Evolutionary conservation across 2,329 filamentous ascomycete species (phyloP).

Genomic region (Sclerotinia subarctica): DNA sequence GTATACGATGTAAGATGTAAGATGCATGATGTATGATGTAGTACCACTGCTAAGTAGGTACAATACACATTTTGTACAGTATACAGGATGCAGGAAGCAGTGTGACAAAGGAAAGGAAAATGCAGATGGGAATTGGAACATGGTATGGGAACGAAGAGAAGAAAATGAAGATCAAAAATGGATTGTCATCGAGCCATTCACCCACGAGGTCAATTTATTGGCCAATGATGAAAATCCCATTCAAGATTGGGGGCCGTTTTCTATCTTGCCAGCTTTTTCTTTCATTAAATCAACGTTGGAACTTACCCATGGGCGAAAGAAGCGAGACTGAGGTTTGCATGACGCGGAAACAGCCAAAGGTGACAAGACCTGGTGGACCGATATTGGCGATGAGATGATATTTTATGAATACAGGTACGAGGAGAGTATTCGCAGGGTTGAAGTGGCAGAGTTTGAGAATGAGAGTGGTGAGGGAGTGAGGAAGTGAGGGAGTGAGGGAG

Average conservation of each 20-base stretch:
- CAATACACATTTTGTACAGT: neutral
- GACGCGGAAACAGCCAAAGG: conserved; percentile 18
- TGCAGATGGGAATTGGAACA: neutral
- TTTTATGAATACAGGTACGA: neutral
- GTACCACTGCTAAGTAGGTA: conserved; percentile 1
- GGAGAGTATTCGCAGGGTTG: neutral
- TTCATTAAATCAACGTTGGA: conserved; percentile 15
- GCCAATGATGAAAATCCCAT: conserved; percentile 14
- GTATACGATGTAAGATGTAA: neutral
- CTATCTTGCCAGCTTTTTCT: neutral
- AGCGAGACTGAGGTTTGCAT: conserved; percentile 32
- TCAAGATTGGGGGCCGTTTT: neutral
- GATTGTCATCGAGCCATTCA: conserved; percentile 24
- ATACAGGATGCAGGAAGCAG: neutral
- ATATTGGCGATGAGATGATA: neutral
- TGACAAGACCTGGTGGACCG: neutral
- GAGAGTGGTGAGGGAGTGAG: too few relatives aligned
- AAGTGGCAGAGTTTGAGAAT: neutral
- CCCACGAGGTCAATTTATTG: conserved; percentile 27
- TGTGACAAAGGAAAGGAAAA: neutral
- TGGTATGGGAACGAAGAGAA: neutral
- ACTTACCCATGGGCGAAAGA: conserved; percentile 35
- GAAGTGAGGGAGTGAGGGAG: too few relatives aligned
- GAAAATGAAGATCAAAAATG: neutral
- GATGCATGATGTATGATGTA: neutral